Conservation (phyloP, 2,329 filamentous ascomycete genomes). For the Botrytis sinoallii region DNA sequence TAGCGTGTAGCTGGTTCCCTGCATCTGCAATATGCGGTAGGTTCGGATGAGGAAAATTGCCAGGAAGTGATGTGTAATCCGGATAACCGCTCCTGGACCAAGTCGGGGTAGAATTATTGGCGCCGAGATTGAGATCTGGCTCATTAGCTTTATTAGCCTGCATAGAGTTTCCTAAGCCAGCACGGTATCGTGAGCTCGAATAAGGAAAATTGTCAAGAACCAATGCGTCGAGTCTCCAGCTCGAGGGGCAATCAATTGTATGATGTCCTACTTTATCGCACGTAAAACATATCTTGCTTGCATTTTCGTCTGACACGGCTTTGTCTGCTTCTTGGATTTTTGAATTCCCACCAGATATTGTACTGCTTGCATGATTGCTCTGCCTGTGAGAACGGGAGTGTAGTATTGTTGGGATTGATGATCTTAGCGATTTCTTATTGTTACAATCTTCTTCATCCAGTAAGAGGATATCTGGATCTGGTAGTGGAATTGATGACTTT, state of each 20-base stretch:
- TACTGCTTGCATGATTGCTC: not conserved
- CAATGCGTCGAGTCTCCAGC: not conserved
- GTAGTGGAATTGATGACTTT: not conserved
- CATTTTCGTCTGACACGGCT: not conserved
- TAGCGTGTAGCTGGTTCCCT: not conserved
- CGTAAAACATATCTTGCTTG: not conserved
- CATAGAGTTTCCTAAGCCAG: not conserved
- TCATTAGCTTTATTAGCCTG: not conserved
- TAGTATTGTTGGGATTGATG: too few species aligned
- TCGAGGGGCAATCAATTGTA: not conserved
- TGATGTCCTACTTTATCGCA: not conserved
- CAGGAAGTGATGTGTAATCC: not conserved
- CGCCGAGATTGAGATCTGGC: not conserved
- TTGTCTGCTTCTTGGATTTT: not conserved
- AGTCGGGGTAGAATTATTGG: not conserved
- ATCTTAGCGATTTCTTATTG: not conserved
- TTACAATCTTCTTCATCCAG: not conserved
- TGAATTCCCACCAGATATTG: not conserved
- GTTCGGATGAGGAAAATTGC: not conserved
- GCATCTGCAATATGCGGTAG: not conserved
- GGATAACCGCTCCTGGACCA: not conserved
- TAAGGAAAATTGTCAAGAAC: not conserved
- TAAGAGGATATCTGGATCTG: not conserved
- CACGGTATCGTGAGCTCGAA: not conserved
- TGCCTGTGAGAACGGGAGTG: not conserved